Conservation (phyloP, 2,329 filamentous ascomycete genomes). For the Trichothecium roseum region DNA sequence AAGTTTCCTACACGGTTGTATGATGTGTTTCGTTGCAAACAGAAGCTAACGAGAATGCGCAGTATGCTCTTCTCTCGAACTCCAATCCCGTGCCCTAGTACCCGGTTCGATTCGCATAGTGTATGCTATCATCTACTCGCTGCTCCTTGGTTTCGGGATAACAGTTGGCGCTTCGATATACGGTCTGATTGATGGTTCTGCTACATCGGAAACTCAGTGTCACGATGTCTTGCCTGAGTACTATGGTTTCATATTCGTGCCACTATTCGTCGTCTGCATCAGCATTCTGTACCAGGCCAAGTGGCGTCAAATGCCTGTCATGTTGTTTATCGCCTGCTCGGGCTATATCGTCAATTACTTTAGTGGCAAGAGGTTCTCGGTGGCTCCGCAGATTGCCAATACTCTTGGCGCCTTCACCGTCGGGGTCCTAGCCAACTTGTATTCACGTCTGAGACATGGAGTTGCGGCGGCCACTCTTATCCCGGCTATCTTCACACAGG, state of each 20-base stretch:
- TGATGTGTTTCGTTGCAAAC: no score
- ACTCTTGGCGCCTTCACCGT: conserved; percentile 68
- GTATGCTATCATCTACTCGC: conserved; percentile 63
- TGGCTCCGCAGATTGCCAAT: conserved; percentile 65
- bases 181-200: conserved; percentile 46
- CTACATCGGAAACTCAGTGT: conserved; percentile 34
- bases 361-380: conserved; percentile 51
- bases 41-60: conserved; percentile 9
- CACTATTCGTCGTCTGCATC: conserved; percentile 61
- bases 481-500: conserved; percentile 37
- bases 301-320: conserved; percentile 69
- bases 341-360: conserved; percentile 74
- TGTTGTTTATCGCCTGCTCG: conserved; percentile 61
- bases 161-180: conserved; percentile 56
- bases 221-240: conserved; percentile 28
- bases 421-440: conserved; percentile 67
- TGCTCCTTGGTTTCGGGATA: conserved; percentile 64
- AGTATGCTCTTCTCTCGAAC: conserved; percentile 44
- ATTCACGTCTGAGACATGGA: conserved; percentile 50
- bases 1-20: no score
- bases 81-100: conserved; percentile 59
- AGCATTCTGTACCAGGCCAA: conserved; percentile 73
- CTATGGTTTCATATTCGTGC: conserved; percentile 60
- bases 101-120: conserved; percentile 65
- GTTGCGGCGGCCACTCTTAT: conserved; percentile 36